Conservation (phyloP, 768 basidiomycete species). For the Cyclocybe aegerita region DNA sequence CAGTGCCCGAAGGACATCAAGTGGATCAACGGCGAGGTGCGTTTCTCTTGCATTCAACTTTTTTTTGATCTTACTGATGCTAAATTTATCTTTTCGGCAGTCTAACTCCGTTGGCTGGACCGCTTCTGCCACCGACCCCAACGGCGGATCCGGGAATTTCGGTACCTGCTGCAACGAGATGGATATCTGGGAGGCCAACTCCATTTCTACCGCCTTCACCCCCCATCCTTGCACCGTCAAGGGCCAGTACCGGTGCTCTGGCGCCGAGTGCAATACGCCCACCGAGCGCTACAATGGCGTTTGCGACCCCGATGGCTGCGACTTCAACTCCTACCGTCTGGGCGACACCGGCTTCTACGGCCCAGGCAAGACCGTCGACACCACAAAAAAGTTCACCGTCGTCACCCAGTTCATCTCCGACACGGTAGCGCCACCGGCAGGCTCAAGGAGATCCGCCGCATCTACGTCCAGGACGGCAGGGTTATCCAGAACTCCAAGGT, state of each 20-base stretch:
- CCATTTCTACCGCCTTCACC: slow-evolving; percentile 28
- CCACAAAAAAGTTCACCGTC: slow-evolving; percentile 30
- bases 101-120: too few relatives aligned
- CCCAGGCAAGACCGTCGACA: slow-evolving; percentile 36
- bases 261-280: slow-evolving; percentile 30
- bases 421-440: slow-evolving; percentile 30
- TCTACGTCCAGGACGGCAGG: slow-evolving; percentile 14
- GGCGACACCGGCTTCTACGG: slow-evolving; percentile 29
- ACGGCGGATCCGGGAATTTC: slow-evolving; percentile 38
- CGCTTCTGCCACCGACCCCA: slow-evolving; percentile 28
- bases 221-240: slow-evolving; percentile 41
- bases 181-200: slow-evolving; percentile 49
- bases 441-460: slow-evolving; percentile 23
- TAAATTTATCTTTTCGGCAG: too few relatives aligned
- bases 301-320: slow-evolving; percentile 52
- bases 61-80: too few relatives aligned
- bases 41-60: slow-evolving; percentile 8
- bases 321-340: slow-evolving; percentile 57
- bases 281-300: slow-evolving; percentile 33
- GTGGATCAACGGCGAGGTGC: slow-evolving; percentile 50
- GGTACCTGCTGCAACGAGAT: slow-evolving; percentile 53
- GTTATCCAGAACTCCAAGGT: too few relatives aligned
- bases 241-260: slow-evolving; percentile 37
- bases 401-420: slow-evolving; percentile 34
- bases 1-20: slow-evolving; percentile 38